phyloP scores from a whole-genome alignment of 1,284 basidiomycete genomes.

The Sanghuangporus baumii region DNA sequence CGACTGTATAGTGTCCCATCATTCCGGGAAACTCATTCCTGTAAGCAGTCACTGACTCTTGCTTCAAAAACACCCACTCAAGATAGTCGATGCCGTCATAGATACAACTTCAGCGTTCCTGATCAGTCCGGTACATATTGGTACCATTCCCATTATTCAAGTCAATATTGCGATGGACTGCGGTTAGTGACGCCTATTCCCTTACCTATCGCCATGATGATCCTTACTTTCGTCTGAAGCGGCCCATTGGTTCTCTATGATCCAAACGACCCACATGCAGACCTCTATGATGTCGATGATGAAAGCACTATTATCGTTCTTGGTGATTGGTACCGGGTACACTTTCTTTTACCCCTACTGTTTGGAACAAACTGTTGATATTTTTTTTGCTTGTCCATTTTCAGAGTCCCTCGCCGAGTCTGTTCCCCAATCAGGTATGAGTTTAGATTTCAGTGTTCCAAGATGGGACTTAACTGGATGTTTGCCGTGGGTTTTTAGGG shows the following conservation, averaged over 20 bases:
- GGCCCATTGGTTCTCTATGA: constrained; percentile 14
- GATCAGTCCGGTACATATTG: constrained; percentile 35
- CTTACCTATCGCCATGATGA: not conserved
- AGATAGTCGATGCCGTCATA: not conserved
- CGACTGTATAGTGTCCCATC: constrained; percentile 37
- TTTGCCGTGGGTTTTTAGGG: not conserved
- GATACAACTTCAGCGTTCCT: constrained; percentile 28
- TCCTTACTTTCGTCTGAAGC: not conserved
- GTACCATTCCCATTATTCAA: constrained; percentile 36
- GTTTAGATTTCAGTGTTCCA: not conserved
- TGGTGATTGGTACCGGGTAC: constrained; percentile 18
- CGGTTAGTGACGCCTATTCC: not conserved
- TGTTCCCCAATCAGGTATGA: not conserved
- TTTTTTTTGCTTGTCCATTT: not conserved
- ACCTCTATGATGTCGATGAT: constrained; percentile 26
- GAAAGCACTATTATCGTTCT: constrained; percentile 15
- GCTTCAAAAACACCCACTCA: constrained; percentile 24
- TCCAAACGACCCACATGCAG: constrained; percentile 26
- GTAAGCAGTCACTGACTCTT: constrained; percentile 5
- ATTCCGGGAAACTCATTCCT: constrained; percentile 22
- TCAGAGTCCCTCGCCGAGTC: constrained; percentile 3
- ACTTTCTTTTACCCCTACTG: not conserved
- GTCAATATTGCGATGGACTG: constrained; percentile 30
- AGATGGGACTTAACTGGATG: not conserved
- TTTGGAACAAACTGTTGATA: not conserved